A percentile compares a stretch with the other conserved stretches of the same genome.
Evolutionary conservation across 176 grass and related monocot species (phyloP).

Genomic region (Carex myosuroides): DNA sequence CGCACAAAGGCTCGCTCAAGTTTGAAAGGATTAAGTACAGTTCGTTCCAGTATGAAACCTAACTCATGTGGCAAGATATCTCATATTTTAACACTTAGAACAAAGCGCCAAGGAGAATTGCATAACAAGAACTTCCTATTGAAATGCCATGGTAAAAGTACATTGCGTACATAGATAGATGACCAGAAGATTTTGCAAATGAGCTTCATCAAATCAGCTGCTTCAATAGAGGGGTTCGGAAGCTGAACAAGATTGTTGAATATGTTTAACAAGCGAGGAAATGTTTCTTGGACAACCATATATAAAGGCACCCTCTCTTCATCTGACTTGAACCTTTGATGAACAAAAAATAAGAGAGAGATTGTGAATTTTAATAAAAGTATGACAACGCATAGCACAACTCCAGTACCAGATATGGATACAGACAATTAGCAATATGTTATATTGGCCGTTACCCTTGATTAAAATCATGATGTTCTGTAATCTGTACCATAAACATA

Average conservation of each 20-base stretch:
- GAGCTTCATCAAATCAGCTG: slow-evolving; percentile 83
- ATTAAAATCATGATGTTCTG: background rate
- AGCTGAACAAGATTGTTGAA: slow-evolving; percentile 81
- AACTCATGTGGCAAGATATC: background rate
- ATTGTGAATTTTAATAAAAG: background rate
- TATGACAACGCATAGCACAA: background rate
- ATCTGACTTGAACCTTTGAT: slow-evolving; percentile 89
- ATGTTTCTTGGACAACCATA: slow-evolving; percentile 79
- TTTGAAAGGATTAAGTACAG: background rate
- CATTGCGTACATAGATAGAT: slow-evolving; percentile 79
- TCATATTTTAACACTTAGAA: background rate
- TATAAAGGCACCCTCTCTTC: slow-evolving; percentile 79
- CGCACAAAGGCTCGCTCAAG: background rate
- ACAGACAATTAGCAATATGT: background rate
- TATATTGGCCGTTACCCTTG: background rate
- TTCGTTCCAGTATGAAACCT: background rate
- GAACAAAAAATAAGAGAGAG: slow-evolving; percentile 16
- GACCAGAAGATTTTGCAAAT: slow-evolving; percentile 99
- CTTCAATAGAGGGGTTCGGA: slow-evolving; percentile 72
- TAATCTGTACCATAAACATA: background rate
- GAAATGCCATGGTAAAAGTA: background rate
- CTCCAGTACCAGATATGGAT: background rate
- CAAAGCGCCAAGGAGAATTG: background rate
- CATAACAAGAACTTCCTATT: background rate
- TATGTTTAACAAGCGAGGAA: slow-evolving; percentile 62